These are phyloP conservation scores for Penicillium paradoxum DNA, from an alignment of 495 filamentous ascomycete species.

Conservation along the genomic window DNA sequence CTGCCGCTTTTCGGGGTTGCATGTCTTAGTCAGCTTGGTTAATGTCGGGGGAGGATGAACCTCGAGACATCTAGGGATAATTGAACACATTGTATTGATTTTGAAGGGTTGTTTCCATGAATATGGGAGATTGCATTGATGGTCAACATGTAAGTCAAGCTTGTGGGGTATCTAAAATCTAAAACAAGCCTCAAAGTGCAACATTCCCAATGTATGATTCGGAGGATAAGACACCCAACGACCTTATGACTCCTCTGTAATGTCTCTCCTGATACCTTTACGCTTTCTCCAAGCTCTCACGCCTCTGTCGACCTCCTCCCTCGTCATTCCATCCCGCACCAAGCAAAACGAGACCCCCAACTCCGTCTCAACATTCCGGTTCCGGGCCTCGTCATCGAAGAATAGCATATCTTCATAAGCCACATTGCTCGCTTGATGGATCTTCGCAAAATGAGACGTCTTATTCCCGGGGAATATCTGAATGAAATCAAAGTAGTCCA, in stretches of 20 bases:
- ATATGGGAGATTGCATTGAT: too few species aligned
- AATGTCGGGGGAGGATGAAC: not conserved
- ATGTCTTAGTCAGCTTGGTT: not conserved
- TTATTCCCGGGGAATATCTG: constrained; percentile 91
- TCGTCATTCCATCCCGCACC: constrained; percentile 75
- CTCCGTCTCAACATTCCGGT: constrained; percentile 73
- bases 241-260: constrained; percentile 3
- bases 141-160: not conserved
- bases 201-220: not conserved
- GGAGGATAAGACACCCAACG: not conserved
- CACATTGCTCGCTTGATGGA: constrained; percentile 61
- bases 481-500: constrained; percentile 74
- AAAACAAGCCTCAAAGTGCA: not conserved
- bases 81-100: too few species aligned
- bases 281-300: constrained; percentile 77
- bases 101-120: too few species aligned
- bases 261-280: constrained; percentile 47
- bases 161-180: not conserved
- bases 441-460: constrained; percentile 70
- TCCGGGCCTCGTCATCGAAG: constrained; percentile 90
- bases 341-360: constrained; percentile 79
- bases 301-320: constrained; percentile 72
- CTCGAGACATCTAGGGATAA: too few species aligned
- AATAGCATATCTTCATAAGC: constrained; percentile 84
- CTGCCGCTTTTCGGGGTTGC: not conserved